These are phyloP conservation scores for Nasturtium officinale DNA, from an alignment of 345 rosid genomes.

Conservation along the genomic window DNA sequence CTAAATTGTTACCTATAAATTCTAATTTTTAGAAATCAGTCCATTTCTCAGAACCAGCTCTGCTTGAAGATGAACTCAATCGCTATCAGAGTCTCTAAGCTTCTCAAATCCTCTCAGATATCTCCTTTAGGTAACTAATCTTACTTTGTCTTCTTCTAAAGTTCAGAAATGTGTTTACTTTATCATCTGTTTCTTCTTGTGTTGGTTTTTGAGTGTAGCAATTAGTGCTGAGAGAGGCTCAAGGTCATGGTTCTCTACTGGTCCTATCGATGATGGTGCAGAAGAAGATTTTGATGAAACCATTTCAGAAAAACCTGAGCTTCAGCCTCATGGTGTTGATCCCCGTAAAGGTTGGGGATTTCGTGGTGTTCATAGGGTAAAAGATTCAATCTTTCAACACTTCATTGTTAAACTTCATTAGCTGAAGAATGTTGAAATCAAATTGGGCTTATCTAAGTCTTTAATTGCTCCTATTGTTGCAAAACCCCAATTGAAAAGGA, in stretches of 20 bases:
- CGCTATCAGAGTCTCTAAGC: conserved; percentile 31
- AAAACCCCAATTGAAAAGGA: neutral
- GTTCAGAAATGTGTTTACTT: neutral
- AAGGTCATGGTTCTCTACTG: conserved; percentile 37
- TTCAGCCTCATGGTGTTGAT: conserved; percentile 79
- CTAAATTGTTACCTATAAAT: neutral
- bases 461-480: neutral
- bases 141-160: neutral
- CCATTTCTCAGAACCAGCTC: neutral
- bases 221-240: conserved; percentile 23
- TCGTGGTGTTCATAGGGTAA: conserved; percentile 96
- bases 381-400: neutral
- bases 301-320: conserved; percentile 54
- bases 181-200: conserved; percentile 10
- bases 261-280: conserved; percentile 36
- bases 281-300: conserved; percentile 51
- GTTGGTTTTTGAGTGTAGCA: conserved; percentile 20
- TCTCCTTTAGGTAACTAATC: conserved; percentile 34
- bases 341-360: conserved; percentile 88
- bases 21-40: neutral
- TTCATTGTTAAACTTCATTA: neutral
- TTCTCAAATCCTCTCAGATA: conserved; percentile 20
- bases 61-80: conserved; percentile 36
- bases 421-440: neutral
- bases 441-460: neutral